Conservation (phyloP, 2,329 filamentous ascomycete species). For the Volutella citrinella region DNA sequence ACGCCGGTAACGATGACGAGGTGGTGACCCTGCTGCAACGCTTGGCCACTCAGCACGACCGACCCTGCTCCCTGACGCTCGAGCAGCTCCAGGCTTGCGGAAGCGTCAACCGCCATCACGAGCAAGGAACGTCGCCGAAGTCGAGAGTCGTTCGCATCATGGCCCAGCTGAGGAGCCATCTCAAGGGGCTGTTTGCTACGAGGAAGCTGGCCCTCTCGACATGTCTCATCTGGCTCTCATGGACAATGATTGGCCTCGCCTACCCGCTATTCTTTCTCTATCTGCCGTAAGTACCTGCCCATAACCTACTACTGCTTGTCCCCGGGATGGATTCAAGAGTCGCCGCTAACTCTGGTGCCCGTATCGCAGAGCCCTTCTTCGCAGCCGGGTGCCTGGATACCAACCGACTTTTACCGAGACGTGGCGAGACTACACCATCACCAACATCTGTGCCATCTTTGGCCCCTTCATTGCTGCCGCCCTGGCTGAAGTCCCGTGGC, state of each 20-base stretch:
- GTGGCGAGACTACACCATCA: slow-evolving; percentile 67
- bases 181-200: slow-evolving; percentile 56
- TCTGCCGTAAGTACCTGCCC: slow-evolving; percentile 42
- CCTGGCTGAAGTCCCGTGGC: slow-evolving; percentile 47
- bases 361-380: slow-evolving; percentile 1
- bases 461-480: slow-evolving; percentile 62
- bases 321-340: neutral
- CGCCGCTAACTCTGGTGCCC: neutral
- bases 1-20: slow-evolving; percentile 48
- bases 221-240: slow-evolving; percentile 60
- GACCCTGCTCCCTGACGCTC: slow-evolving; percentile 38
- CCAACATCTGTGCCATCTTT: slow-evolving; percentile 60
- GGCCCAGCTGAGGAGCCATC: slow-evolving; percentile 27
- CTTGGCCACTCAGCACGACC: slow-evolving; percentile 38
- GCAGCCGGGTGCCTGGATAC: slow-evolving; percentile 27
- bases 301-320: no score
- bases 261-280: slow-evolving; percentile 71
- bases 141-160: slow-evolving; percentile 11
- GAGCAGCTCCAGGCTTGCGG: slow-evolving; percentile 39
- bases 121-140: no score
- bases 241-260: slow-evolving; percentile 63
- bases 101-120: no score
- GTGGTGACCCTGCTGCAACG: slow-evolving; percentile 42
- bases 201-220: slow-evolving; percentile 56
- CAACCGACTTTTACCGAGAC: slow-evolving; percentile 52